These are phyloP conservation scores for Dryas alaskensis DNA, from an alignment of 306 rosid genomes.

Conservation along the genomic window DNA sequence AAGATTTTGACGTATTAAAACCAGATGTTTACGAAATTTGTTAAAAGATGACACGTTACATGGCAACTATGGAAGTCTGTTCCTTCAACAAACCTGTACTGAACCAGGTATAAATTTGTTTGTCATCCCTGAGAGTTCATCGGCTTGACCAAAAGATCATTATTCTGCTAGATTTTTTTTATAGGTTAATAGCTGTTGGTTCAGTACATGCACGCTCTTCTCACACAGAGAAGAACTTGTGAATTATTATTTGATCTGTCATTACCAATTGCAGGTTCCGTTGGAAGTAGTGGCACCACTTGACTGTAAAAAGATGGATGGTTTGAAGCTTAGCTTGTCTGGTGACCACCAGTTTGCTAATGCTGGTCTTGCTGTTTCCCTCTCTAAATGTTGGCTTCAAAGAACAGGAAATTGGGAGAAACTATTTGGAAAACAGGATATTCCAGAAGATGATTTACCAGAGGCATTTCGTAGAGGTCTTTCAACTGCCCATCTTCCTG, in stretches of 20 bases:
- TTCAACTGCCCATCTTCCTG: slow-evolving; percentile 56
- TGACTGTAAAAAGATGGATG: slow-evolving; percentile 45
- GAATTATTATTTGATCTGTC: slow-evolving; percentile 17
- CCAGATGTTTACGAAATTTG: background rate
- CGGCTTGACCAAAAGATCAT: background rate
- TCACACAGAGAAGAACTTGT: background rate
- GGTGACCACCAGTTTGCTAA: slow-evolving; percentile 72
- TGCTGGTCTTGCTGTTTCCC: slow-evolving; percentile 80
- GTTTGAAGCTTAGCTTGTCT: slow-evolving; percentile 56
- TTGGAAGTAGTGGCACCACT: slow-evolving; percentile 46
- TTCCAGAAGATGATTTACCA: slow-evolving; percentile 46
- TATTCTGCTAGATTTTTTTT: background rate
- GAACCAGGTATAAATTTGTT: background rate
- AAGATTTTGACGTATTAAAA: background rate
- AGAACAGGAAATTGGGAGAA: slow-evolving; percentile 71
- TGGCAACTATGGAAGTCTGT: background rate
- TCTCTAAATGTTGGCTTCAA: slow-evolving; percentile 78
- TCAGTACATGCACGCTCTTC: background rate
- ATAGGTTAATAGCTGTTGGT: background rate
- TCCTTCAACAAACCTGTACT: background rate
- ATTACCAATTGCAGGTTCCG: slow-evolving; percentile 49
- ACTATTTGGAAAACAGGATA: slow-evolving; percentile 36
- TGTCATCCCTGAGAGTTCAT: background rate
- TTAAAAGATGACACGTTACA: background rate
- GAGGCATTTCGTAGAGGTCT: slow-evolving; percentile 65